Evolutionary conservation across 2,329 filamentous ascomycete genomes (phyloP).

Genomic region (Hirsutella thompsonii): DNA sequence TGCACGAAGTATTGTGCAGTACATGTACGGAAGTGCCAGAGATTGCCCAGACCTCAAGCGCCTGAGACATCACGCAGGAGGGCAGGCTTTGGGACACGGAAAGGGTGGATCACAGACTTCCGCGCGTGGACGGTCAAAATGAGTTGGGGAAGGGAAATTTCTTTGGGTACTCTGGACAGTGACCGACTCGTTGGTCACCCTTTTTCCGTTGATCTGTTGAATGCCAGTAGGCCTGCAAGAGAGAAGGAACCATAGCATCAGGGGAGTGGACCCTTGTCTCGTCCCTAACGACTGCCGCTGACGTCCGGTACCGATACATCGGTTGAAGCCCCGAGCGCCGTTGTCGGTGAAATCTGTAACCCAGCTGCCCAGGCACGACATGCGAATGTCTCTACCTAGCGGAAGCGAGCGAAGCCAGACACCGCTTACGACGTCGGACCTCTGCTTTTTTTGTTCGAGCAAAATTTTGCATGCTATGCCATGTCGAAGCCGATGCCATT

Average conservation of each 20-base stretch:
- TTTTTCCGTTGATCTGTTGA: slow-evolving; percentile 7
- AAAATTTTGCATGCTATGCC: background rate
- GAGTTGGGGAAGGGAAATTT: slow-evolving; percentile 7
- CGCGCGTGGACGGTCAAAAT: slow-evolving; percentile 3
- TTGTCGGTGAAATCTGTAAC: slow-evolving; percentile 3
- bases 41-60: background rate
- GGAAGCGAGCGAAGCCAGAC: background rate
- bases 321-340: background rate
- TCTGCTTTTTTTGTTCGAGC: too few species aligned
- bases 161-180: slow-evolving; percentile 3
- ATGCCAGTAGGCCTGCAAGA: slow-evolving; percentile 1
- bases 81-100: background rate
- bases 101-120: slow-evolving; percentile 1
- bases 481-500: background rate
- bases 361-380: too few species aligned
- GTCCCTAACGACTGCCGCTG: slow-evolving; percentile 3
- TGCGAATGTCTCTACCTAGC: background rate
- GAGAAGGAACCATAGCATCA: background rate
- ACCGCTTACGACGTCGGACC: too few species aligned
- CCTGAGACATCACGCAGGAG: background rate
- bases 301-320: slow-evolving; percentile 5
- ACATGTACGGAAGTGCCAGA: background rate
- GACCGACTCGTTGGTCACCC: background rate
- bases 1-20: background rate
- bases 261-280: slow-evolving; percentile 4